Evolutionary conservation across 179 eudicot genomes (phyloP).

Genomic region (Silene coronaria): DNA sequence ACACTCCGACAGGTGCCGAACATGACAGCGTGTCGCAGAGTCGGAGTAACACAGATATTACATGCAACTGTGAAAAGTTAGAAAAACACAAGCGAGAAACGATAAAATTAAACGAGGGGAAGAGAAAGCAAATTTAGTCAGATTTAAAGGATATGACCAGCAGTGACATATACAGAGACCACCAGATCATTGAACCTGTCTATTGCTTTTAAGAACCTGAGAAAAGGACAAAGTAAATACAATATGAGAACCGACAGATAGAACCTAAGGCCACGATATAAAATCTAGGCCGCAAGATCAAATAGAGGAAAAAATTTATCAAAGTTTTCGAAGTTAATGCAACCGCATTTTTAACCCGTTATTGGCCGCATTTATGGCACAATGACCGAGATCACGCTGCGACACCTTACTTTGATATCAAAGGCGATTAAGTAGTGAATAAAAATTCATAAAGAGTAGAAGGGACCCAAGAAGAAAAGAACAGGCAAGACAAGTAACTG

Average conservation of each 20-base stretch:
- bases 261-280: background rate
- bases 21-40: no score
- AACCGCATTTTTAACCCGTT: background rate
- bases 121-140: background rate
- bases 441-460: background rate
- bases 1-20: no score
- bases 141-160: slow-evolving; percentile 86
- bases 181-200: slow-evolving; percentile 93
- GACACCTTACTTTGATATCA: background rate
- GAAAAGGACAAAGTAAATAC: slow-evolving; percentile 11
- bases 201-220: slow-evolving; percentile 89
- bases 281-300: background rate
- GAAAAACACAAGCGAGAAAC: background rate
- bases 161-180: slow-evolving; percentile 94
- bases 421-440: background rate
- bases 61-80: background rate
- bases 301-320: background rate
- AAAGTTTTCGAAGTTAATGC: background rate
- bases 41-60: no score
- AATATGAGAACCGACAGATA: slow-evolving; percentile 1
- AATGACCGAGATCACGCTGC: background rate
- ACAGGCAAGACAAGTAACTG: background rate
- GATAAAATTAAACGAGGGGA: background rate
- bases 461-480: background rate
- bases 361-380: background rate